phyloP scores from a whole-genome alignment of 2,329 filamentous ascomycete genomes.

The Pseudogymnoascus sp. region DNA sequence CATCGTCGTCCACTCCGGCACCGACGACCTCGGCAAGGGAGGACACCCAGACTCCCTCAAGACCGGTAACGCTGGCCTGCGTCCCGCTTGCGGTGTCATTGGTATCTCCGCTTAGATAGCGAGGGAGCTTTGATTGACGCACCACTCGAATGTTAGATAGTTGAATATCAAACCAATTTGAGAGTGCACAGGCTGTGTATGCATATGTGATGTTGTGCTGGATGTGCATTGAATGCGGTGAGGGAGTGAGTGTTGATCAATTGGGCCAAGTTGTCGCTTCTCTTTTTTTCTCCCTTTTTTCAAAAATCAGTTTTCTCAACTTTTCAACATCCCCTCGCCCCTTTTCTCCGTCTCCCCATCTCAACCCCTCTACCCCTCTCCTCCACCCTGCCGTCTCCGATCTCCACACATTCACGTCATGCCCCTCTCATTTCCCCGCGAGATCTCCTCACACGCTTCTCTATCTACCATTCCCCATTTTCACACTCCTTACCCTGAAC shows the following conservation, averaged over 20 bases:
- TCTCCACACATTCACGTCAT: no score
- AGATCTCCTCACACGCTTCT: no score
- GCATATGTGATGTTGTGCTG: not conserved
- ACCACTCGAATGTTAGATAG: conserved; percentile 1
- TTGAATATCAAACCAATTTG: not conserved
- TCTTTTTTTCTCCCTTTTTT: not conserved
- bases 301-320: not conserved
- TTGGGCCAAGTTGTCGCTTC: not conserved
- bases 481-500: no score
- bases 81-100: conserved; percentile 95
- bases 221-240: not conserved
- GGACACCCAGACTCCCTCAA: conserved; percentile 92
- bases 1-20: conserved; percentile 88
- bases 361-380: not conserved
- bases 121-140: not conserved
- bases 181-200: not conserved
- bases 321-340: not conserved
- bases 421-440: no score
- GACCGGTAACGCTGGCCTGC: conserved; percentile 90
- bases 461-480: no score
- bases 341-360: not conserved
- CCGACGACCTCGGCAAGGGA: conserved; percentile 93
- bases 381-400: no score
- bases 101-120: conserved; percentile 66
- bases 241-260: not conserved